Evolutionary conservation across 1,284 basidiomycete species (phyloP), one percentile per base, ranked within the genome.

Genomic region (Marasmius sp.): DNA sequence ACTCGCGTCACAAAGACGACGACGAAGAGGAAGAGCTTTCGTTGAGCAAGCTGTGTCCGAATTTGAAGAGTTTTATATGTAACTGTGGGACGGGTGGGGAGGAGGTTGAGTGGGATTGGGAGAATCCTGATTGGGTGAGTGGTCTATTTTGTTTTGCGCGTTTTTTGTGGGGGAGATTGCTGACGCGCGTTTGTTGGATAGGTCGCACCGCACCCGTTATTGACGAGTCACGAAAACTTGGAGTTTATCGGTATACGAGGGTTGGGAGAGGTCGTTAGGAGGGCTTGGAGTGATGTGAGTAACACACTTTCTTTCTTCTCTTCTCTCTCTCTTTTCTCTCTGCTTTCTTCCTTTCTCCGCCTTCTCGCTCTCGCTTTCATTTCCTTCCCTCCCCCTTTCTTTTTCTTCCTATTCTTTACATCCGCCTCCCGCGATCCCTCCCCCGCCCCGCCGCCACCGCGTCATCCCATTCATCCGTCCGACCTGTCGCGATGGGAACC

Each of bases 21-120:
- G 45, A 61, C 43, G 45, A 20, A 8, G 45, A 47, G 69, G 71
- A 51, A 70, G 68, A 78, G 85, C 11, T 80, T 81, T 8, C 78
- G 91, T 12, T 85, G 83, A 16, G 75, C 78, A 18, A 87, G 85
- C 82, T 89, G 85, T 64, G 36, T 9, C 88, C 89, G 0, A 85
- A 86, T 65, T 75, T 91, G 45, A 76, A 76, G 41, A 81, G 89
- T 68, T 87, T 91, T 69, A 85, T 91, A 58, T 47, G 45, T 47
- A 47, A 20, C 34, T 54, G 52, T n/a, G 12, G 12, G 6, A 89
- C 88, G 68, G 84, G 81, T 53, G 88, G 88, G 2, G 27, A 27
- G 3, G 87, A 90, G 63, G 88, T 88, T 2, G 88, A 88, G 68
- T 91, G 89, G 89, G 87, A 90, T 65, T 91, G 89, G 89, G 81